Evolutionary conservation across 441 rosid species (phyloP).

Genomic region (Aquilaria agallochum): DNA sequence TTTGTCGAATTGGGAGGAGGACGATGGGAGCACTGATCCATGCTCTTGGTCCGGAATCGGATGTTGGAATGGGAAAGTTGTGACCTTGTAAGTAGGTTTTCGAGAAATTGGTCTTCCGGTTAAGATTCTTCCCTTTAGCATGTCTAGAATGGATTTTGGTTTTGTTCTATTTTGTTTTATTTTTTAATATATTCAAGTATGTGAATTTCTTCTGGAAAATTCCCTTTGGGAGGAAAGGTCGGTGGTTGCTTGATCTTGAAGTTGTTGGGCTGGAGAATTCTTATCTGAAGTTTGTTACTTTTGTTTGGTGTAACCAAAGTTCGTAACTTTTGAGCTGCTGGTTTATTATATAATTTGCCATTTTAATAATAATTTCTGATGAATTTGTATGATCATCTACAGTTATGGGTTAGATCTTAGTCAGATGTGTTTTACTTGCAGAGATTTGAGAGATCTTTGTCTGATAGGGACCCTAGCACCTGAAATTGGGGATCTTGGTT

Average conservation of each 20-base stretch:
- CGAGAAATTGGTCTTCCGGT: not conserved
- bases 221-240: not conserved
- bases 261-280: not conserved
- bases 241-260: not conserved
- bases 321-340: too few species aligned
- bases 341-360: too few species aligned
- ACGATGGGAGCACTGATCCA: constrained; percentile 35
- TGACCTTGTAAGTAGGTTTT: constrained; percentile 52
- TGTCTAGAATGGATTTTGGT: not conserved
- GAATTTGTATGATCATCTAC: not conserved
- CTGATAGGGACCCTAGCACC: constrained; percentile 73
- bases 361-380: too few species aligned
- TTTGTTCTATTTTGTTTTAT: not conserved
- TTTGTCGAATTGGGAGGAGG: constrained; percentile 52
- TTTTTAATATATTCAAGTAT: not conserved
- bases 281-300: too few species aligned
- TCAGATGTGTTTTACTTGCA: constrained; percentile 21
- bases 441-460: constrained; percentile 69
- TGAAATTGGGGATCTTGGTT: constrained; percentile 52
- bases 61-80: constrained; percentile 66
- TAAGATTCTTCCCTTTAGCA: not conserved
- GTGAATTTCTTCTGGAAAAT: not conserved
- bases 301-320: too few species aligned
- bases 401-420: not conserved
- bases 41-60: constrained; percentile 88